Evolutionary conservation across 371 early-diverging fungal species (phyloP).

Genomic region (Syncephalis fuscata): DNA sequence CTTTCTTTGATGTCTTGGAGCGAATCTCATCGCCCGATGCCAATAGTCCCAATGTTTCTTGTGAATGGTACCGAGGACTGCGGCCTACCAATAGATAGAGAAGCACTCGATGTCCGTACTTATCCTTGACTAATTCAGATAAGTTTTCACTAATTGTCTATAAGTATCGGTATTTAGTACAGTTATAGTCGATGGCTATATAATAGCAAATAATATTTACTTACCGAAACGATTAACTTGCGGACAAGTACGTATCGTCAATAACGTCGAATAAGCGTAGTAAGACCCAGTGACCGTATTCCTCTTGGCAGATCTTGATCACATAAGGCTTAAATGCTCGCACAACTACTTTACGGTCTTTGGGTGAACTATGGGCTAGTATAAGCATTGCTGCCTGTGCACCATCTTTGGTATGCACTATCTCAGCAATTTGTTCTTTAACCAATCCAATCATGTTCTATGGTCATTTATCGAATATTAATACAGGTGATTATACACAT

Average conservation of each 20-base stretch:
- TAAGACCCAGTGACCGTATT: slow-evolving; percentile 79
- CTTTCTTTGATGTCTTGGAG: slow-evolving; percentile 50
- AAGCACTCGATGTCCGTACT: slow-evolving; percentile 56
- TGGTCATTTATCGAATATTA: background rate
- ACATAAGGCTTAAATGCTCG: slow-evolving; percentile 74
- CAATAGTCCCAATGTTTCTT: slow-evolving; percentile 38
- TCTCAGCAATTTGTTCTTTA: slow-evolving; percentile 68
- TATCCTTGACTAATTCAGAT: slow-evolving; percentile 38
- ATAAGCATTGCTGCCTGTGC: slow-evolving; percentile 68
- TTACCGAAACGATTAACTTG: slow-evolving; percentile 53
- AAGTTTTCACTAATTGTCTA: slow-evolving; percentile 32
- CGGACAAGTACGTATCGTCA: slow-evolving; percentile 82
- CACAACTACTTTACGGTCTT: slow-evolving; percentile 82
- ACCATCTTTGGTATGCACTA: slow-evolving; percentile 86
- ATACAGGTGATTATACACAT: no score
- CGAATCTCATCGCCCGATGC: slow-evolving; percentile 40
- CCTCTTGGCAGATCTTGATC: slow-evolving; percentile 67
- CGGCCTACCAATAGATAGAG: slow-evolving; percentile 58
- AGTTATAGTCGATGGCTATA: background rate
- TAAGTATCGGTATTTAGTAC: background rate
- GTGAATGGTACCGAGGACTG: slow-evolving; percentile 46
- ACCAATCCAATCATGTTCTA: slow-evolving; percentile 53
- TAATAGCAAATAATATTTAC: background rate
- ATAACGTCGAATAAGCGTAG: slow-evolving; percentile 69
- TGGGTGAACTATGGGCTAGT: slow-evolving; percentile 51